Percentiles rank a stretch among this genome's conserved stretches.
These are phyloP conservation scores for Trichoderma sp. DNA, from an alignment of 2,329 filamentous ascomycete species.

Conservation along the genomic window DNA sequence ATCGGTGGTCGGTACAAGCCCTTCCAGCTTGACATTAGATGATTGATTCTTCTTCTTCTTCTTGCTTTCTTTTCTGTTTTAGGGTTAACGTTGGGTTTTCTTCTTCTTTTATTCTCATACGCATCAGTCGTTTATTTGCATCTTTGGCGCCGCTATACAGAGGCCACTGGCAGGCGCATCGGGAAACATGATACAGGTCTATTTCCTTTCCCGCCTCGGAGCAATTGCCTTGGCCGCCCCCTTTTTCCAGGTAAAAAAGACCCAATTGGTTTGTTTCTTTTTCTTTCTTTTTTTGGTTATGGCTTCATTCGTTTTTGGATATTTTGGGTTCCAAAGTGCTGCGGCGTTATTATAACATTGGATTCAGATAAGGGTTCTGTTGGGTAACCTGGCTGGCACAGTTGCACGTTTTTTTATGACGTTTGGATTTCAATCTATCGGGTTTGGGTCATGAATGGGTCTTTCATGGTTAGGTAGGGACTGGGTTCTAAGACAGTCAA, in stretches of 20 bases:
- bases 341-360: background rate
- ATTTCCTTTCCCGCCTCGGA: background rate
- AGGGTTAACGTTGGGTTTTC: background rate
- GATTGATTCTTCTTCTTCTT: background rate
- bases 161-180: conserved; percentile 11
- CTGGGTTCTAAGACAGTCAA: conserved; percentile 6
- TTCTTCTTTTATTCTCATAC: background rate
- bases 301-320: background rate
- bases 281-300: background rate
- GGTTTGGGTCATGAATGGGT: background rate
- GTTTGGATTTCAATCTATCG: background rate
- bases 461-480: conserved; percentile 7
- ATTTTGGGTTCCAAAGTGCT: background rate
- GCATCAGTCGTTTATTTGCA: background rate
- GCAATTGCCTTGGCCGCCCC: background rate
- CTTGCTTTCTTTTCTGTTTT: background rate
- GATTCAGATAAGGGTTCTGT: background rate
- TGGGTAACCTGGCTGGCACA: background rate
- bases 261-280: background rate
- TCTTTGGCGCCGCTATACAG: conserved; percentile 5
- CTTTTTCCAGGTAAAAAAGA: background rate
- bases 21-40: conserved; percentile 73
- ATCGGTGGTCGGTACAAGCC: conserved; percentile 81
- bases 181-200: conserved; percentile 18
- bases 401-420: background rate